Evolutionary conservation across 2,329 filamentous ascomycete species (phyloP), one percentile per base, ranked within the genome.

Genomic region (Dryadomyces quercus-mongolicae): DNA sequence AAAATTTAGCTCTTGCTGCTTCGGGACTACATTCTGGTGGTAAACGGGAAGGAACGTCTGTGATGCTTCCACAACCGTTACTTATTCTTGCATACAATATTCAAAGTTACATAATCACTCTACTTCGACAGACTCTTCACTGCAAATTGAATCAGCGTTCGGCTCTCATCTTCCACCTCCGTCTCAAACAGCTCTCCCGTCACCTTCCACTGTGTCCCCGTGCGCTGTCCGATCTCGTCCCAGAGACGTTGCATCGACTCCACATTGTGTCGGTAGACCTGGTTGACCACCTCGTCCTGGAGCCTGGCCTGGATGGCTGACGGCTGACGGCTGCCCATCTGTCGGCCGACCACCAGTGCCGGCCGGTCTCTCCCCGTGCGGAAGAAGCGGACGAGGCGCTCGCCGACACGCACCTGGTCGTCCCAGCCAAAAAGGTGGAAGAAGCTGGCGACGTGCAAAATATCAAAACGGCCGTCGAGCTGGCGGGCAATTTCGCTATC

Each of bases 201-300:
- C 2, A 53, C 52, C 18, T 47, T 5, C 53, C 48, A 55, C 2
- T 15, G 31, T 9, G 48, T 51, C 3, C 31, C 64, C 16, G 67
- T 63, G 49, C 61, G 57, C 6, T 63, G 53, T 15, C 67, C 67
- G 48, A 70, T 64, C 45, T 67, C 62, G 36, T 67, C 60, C 70
- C 70, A 73, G 59, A 72, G 59, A 52, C 62, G 57, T 60, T 69
- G 68, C 67, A 72, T 72, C 16, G 67, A 70, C 22, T 60, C 60
- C n/a, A 64, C 60, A 52, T 71, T 68, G 62, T 74, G 72, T 2
- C 67, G 60, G 55, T 68, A 74, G 18, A 65, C 60, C 48, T 57
- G 62, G 50, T 61, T 49, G 18, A 61, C 60, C 25, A 31, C 25
- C 25, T 31, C 25, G 25, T 31, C 25, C 25, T 31, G 25, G 15